These are phyloP conservation scores for Hermanozyma aechmeae DNA, from an alignment of 805 yeast species.

Conservation along the genomic window DNA sequence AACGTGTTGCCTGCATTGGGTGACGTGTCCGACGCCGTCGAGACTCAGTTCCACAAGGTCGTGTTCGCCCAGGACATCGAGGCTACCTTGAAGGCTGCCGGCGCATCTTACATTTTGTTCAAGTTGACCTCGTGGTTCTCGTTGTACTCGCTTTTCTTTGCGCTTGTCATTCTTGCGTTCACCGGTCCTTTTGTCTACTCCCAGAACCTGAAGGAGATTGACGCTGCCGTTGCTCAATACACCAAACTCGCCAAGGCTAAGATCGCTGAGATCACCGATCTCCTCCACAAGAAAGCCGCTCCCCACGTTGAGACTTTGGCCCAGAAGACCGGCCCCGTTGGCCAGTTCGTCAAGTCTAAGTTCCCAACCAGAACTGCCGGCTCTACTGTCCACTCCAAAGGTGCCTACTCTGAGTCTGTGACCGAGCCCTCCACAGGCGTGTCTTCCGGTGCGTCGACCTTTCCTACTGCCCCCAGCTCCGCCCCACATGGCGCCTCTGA, in stretches of 20 bases:
- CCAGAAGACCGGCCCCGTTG: constrained; percentile 59
- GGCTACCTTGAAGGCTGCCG: constrained; percentile 65
- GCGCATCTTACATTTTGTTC: constrained; percentile 53
- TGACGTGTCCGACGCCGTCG: constrained; percentile 39
- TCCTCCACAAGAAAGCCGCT: constrained; percentile 33
- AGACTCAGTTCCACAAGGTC: constrained; percentile 45
- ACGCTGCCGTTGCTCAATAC: constrained; percentile 43
- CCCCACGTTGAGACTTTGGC: constrained; percentile 54
- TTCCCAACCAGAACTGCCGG: constrained; percentile 65
- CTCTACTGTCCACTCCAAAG: constrained; percentile 38
- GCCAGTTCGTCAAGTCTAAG: constrained; percentile 46
- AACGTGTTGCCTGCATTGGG: constrained; percentile 34
- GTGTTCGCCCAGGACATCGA: constrained; percentile 64
- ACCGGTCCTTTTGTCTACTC: constrained; percentile 68
- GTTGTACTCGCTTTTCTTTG: constrained; percentile 54
- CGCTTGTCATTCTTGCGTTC: constrained; percentile 54
- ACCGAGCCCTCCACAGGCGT: constrained; percentile 13
- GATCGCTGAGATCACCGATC: constrained; percentile 30
- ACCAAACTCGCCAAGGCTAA: constrained; percentile 41
- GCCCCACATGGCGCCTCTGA: constrained; percentile 3
- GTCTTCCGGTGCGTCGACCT: constrained; percentile 27
- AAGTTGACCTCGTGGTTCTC: constrained; percentile 70
- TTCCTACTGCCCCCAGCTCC: constrained; percentile 33
- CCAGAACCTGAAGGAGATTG: constrained; percentile 69
- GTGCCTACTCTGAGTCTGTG: constrained; percentile 4